Conservation (phyloP, 306 rosid species). For the Dalbergia cochinchinensis region DNA sequence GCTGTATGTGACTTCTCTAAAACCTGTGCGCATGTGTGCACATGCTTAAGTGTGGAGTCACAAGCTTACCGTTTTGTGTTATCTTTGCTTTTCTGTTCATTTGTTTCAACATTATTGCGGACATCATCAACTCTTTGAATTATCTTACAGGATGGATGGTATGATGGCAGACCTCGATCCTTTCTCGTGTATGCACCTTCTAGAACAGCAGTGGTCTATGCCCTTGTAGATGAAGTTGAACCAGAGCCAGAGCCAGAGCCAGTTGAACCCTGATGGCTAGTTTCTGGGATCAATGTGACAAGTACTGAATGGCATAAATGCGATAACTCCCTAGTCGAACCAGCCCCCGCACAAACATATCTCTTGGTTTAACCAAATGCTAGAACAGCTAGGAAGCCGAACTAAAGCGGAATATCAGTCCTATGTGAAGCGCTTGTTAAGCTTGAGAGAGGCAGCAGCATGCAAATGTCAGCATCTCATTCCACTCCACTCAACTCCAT, state of each 20-base stretch:
- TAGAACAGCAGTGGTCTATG: slow-evolving; percentile 86
- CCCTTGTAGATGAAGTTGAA: slow-evolving; percentile 53
- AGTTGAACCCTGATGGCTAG: slow-evolving; percentile 47
- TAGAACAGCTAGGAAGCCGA: slow-evolving; percentile 34
- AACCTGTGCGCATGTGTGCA: background rate
- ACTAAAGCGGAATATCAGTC: slow-evolving; percentile 23
- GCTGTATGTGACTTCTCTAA: slow-evolving; percentile 56
- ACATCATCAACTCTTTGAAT: slow-evolving; percentile 33
- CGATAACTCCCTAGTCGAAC: slow-evolving; percentile 40
- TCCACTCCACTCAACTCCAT: no score
- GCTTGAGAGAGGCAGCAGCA: slow-evolving; percentile 37
- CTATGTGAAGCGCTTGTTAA: slow-evolving; percentile 29
- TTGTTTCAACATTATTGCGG: slow-evolving; percentile 17
- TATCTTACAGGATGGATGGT: slow-evolving; percentile 73
- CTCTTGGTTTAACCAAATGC: slow-evolving; percentile 28
- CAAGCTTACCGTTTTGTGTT: background rate
- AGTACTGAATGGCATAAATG: slow-evolving; percentile 39
- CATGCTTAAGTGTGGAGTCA: background rate
- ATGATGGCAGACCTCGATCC: slow-evolving; percentile 77
- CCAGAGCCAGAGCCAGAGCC: slow-evolving; percentile 48
- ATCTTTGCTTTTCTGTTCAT: slow-evolving; percentile 34
- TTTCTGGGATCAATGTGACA: slow-evolving; percentile 31
- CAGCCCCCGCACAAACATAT: slow-evolving; percentile 36
- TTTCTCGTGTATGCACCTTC: slow-evolving; percentile 80
- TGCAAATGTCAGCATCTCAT: slow-evolving; percentile 7